Evolutionary conservation across 2,329 filamentous ascomycete genomes (phyloP), one percentile per base, ranked within the genome.

Genomic region (Pseudogymnoascus sp.): DNA sequence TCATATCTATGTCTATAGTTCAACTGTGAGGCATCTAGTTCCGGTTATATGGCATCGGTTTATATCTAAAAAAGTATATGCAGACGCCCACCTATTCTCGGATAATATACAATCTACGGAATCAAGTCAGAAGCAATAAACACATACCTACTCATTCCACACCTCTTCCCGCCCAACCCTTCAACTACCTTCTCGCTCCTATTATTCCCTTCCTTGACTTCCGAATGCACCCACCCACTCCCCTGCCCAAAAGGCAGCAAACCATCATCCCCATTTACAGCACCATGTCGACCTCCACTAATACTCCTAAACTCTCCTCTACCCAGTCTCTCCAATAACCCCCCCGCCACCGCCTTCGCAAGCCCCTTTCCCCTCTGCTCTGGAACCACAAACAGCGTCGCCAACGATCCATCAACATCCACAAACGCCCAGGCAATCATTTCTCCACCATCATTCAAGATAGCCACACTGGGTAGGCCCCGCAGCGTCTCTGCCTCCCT

Each of bases 181-280:
- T 59, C 68, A 70, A 73, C 72, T 1, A 73, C 69, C n/a, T 67
- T 68, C 61, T 72, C 70, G 65, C 72, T 73, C 10, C 61, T 70
- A 38, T 16, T 24, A 65, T 73, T 73, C 26, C 70, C 71, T 3
- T 63, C 66, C 33, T 70, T 65, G 2, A 73, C 70, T 67, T 73
- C 70, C 1, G 70, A 62, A 68, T 72, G 70, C 4, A 69, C 65
- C 66, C 69, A 73, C 8, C 68, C 71, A 62, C 68, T 71, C 35
- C 64, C 64, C 50, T 61, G 31, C 5, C 61, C 61, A 56, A 50
- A 62, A 13, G 61, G 44, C 24, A 33, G 19, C 5, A 62, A 24
- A 3, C 69, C 72, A 53, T 63, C 63, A 62, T 65, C 69, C 1
- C 69, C 71, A 40, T 26, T 7, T 33, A 56, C n/a, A 31, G 26